These are phyloP conservation scores for Pochonia chlamydosporia DNA, from an alignment of 2,329 filamentous ascomycete species.

Conservation along the genomic window DNA sequence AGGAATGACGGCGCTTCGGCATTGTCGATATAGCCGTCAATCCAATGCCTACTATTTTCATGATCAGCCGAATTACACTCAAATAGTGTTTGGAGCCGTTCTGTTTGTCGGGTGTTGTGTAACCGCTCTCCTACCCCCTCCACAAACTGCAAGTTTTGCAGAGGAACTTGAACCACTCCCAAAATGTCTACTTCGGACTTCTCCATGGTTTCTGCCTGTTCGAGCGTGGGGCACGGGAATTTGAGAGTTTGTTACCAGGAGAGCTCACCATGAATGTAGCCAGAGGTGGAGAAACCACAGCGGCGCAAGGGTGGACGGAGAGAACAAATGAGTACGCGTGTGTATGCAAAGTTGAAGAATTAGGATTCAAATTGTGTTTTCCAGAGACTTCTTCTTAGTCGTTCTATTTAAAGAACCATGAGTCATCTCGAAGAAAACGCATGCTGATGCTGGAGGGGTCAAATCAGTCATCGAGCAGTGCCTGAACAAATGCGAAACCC, in stretches of 20 bases:
- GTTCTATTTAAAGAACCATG: slow-evolving; percentile 1
- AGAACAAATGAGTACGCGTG: not conserved
- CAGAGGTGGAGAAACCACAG: not conserved
- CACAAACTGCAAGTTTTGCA: not conserved
- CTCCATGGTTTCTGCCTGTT: not conserved
- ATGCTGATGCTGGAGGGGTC: no score
- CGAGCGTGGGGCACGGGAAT: not conserved
- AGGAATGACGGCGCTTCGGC: not conserved
- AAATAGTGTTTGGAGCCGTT: not conserved
- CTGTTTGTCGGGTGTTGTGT: no score
- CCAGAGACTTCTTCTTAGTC: slow-evolving; percentile 23
- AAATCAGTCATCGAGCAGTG: no score
- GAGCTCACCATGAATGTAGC: not conserved
- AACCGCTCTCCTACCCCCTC: no score
- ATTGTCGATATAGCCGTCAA: slow-evolving; percentile 6
- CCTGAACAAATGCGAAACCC: no score
- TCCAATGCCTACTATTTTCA: slow-evolving; percentile 1
- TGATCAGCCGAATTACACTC: slow-evolving; percentile 1
- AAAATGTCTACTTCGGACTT: not conserved
- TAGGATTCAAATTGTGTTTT: no score
- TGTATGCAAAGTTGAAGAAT: not conserved
- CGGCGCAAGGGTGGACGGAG: not conserved
- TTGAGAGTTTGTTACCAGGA: not conserved
- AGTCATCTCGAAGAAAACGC: no score
- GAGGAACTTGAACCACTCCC: not conserved